A percentile compares a stretch with the other conserved stretches of the same genome.
phyloP scores from a whole-genome alignment of 2,329 filamentous ascomycete species.

The Pseudogymnoascus sp. region DNA sequence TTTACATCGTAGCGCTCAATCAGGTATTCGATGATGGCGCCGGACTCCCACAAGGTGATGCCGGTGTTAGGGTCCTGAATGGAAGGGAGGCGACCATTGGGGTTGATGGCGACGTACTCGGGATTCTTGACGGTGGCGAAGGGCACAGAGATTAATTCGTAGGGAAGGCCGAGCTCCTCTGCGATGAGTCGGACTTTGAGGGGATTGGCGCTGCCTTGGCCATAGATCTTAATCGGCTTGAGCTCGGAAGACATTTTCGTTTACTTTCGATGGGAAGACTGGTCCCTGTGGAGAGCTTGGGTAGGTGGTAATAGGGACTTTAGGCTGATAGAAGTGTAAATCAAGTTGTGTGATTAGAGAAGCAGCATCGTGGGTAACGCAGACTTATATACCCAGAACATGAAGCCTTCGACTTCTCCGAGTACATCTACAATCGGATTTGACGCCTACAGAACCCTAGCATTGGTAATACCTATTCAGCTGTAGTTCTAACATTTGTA shows the following conservation, averaged over 20 bases:
- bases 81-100: constrained; percentile 29
- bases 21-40: constrained; percentile 40
- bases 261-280: no score
- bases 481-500: no score
- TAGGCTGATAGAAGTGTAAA: no score
- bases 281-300: no score
- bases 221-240: constrained; percentile 1
- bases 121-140: constrained; percentile 33
- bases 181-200: constrained; percentile 21
- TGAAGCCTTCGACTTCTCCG: no score
- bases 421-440: no score
- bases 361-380: no score
- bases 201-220: background rate
- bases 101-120: constrained; percentile 28
- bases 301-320: no score
- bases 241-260: background rate
- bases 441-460: no score
- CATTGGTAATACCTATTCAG: no score
- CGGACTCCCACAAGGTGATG: constrained; percentile 40
- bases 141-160: constrained; percentile 12
- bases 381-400: no score
- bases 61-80: constrained; percentile 39
- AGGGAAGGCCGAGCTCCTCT: constrained; percentile 19
- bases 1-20: constrained; percentile 35
- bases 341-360: no score